Evolutionary conservation across 306 rosid species (phyloP).

Genomic region (Castanospermum australe): DNA sequence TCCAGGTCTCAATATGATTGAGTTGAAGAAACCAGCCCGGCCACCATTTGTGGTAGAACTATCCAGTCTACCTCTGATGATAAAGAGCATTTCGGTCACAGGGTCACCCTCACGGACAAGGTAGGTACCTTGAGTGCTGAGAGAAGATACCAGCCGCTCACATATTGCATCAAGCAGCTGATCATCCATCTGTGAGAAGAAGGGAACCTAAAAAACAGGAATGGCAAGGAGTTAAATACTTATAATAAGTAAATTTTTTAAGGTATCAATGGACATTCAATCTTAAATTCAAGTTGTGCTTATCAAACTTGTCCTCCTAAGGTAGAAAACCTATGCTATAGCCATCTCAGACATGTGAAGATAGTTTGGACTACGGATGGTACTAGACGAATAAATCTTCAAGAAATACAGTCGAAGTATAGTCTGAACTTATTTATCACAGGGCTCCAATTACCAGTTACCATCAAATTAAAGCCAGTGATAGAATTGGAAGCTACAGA

Average conservation of each 20-base stretch:
- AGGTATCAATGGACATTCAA: not conserved
- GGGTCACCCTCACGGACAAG: constrained; percentile 79
- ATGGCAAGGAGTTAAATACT: not conserved
- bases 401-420: not conserved
- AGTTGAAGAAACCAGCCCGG: constrained; percentile 75
- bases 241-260: not conserved
- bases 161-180: constrained; percentile 77
- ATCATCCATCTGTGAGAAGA: constrained; percentile 79
- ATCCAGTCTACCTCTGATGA: constrained; percentile 67
- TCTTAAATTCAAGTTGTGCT: not conserved
- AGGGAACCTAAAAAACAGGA: constrained; percentile 54
- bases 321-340: not conserved
- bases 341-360: not conserved
- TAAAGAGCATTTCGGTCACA: constrained; percentile 65
- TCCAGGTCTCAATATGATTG: constrained; percentile 63
- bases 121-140: constrained; percentile 65
- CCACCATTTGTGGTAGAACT: constrained; percentile 79
- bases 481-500: not conserved
- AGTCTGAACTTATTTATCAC: not conserved
- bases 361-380: not conserved
- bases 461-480: not conserved
- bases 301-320: not conserved
- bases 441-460: not conserved
- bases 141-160: constrained; percentile 66
- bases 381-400: not conserved